Evolutionary conservation across 2,329 filamentous ascomycete genomes (phyloP).

Genomic region (Dactylonectria estremocensis): DNA sequence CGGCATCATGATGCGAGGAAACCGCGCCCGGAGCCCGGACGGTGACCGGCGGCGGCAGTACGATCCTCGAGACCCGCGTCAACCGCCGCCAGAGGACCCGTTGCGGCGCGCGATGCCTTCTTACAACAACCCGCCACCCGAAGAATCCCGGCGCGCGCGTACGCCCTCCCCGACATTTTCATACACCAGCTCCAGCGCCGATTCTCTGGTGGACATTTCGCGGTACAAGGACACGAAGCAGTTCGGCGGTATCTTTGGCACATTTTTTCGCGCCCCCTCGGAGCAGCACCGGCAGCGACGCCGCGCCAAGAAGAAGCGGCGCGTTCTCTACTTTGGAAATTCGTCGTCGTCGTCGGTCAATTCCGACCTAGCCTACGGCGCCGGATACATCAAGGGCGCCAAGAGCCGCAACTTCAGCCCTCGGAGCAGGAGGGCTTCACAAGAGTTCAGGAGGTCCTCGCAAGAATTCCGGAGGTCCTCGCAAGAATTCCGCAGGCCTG

Average conservation of each 20-base stretch:
- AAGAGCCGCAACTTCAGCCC: constrained; percentile 51
- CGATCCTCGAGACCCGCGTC: constrained; percentile 53
- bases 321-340: constrained; percentile 72
- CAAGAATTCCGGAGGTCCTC: constrained; percentile 31
- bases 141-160: constrained; percentile 46
- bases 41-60: constrained; percentile 66
- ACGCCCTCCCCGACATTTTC: constrained; percentile 56
- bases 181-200: constrained; percentile 67
- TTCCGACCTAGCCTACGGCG: constrained; percentile 78
- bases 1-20: constrained; percentile 67
- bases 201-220: constrained; percentile 78
- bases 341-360: constrained; percentile 79
- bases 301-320: constrained; percentile 62
- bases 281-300: constrained; percentile 63
- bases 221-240: constrained; percentile 62
- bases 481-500: constrained; percentile 37
- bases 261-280: constrained; percentile 75
- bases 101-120: constrained; percentile 36
- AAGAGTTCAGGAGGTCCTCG: not conserved
- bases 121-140: constrained; percentile 39
- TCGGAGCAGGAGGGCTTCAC: constrained; percentile 40
- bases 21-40: constrained; percentile 71
- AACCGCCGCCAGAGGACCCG: constrained; percentile 44
- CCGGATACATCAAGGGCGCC: constrained; percentile 66
- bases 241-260: constrained; percentile 69